Evolutionary conservation across 2,329 filamentous ascomycete genomes (phyloP).

Genomic region (Fusarium torulosum): DNA sequence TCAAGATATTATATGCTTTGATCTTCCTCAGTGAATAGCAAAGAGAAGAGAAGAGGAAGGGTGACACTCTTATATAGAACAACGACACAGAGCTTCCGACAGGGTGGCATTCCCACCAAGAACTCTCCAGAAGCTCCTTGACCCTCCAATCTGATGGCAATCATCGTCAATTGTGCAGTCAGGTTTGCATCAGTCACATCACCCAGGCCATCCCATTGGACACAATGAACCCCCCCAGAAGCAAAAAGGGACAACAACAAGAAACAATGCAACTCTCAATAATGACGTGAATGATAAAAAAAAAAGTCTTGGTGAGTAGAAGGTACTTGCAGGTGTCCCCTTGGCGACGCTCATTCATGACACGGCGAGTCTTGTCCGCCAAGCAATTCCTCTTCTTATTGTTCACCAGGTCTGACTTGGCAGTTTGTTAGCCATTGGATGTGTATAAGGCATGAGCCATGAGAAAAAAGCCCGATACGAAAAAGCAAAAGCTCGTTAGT

Average conservation of each 20-base stretch:
- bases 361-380: constrained; percentile 19
- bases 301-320: constrained; percentile 16
- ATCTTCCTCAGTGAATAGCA: background rate
- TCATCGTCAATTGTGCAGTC: constrained; percentile 1
- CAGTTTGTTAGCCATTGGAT: background rate
- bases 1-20: background rate
- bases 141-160: constrained; percentile 3
- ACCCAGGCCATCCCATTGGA: constrained; percentile 27
- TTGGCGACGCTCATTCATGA: constrained; percentile 24
- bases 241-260: background rate
- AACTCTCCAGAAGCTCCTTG: constrained; percentile 10
- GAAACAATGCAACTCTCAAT: constrained; percentile 5
- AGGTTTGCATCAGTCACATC: constrained; percentile 1
- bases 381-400: constrained; percentile 5
- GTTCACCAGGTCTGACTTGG: constrained; percentile 9
- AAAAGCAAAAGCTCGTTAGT: constrained; percentile 4
- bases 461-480: background rate
- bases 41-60: background rate
- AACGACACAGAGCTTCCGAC: background rate
- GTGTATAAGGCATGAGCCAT: background rate
- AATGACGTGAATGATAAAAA: constrained; percentile 22
- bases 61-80: constrained; percentile 20
- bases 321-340: constrained; percentile 21
- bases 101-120: background rate
- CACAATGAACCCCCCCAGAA: background rate